phyloP scores from a whole-genome alignment of 192 early-diverging fungal species.

The Linnemannia zychae region DNA sequence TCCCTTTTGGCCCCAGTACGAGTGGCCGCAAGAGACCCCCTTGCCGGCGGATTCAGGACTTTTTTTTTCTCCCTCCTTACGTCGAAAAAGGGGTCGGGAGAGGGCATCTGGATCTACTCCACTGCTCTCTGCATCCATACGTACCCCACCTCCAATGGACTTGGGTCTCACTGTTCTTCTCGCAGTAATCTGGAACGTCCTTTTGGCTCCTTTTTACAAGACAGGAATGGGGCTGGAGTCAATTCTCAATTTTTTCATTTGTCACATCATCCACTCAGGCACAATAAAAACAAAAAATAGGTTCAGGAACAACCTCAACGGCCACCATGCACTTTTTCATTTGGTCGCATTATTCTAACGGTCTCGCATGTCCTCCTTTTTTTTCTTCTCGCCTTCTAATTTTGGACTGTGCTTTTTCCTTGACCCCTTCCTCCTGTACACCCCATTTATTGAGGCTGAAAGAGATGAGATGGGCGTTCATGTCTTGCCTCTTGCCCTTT shows the following conservation, averaged over 20 bases:
- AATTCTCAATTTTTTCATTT: too few species aligned
- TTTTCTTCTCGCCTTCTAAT: neutral
- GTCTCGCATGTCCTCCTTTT: neutral
- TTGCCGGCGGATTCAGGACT: too few species aligned
- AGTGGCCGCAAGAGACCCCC: too few species aligned
- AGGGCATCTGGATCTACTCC: neutral
- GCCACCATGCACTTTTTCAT: neutral
- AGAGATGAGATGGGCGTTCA: constrained; percentile 4
- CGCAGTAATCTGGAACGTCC: constrained; percentile 3
- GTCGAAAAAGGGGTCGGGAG: too few species aligned
- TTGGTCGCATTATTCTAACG: neutral
- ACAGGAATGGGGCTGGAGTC: neutral
- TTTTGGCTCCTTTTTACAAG: neutral
- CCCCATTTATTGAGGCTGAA: neutral
- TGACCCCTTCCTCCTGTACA: too few species aligned
- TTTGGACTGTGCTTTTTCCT: too few species aligned
- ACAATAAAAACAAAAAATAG: too few species aligned
- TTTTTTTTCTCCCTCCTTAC: too few species aligned
- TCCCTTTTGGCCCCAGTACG: too few species aligned
- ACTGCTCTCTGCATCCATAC: neutral
- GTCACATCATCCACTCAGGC: too few species aligned
- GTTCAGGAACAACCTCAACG: too few species aligned
- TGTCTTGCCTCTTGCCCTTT: neutral
- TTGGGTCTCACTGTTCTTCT: too few species aligned
- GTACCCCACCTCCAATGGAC: neutral